A percentile compares a stretch with the other conserved stretches of the same genome.
phyloP scores from a whole-genome alignment of 2,329 filamentous ascomycete genomes.

The Metarhizium guizhouense region DNA sequence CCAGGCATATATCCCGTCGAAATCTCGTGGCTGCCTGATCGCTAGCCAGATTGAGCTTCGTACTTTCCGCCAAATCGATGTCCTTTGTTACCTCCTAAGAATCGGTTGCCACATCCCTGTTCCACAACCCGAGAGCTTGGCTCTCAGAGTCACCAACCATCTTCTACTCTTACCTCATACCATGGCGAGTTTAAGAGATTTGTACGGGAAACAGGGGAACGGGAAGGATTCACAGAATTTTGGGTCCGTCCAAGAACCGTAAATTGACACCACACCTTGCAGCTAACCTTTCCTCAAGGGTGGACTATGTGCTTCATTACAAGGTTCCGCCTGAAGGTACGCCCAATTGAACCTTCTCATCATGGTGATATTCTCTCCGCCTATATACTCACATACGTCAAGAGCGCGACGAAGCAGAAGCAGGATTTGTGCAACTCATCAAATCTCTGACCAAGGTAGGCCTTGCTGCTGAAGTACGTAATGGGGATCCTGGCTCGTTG shows the following conservation, averaged over 20 bases:
- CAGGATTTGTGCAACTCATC: conserved; percentile 70
- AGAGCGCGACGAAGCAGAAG: conserved; percentile 63
- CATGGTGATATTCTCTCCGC: not conserved
- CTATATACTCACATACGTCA: not conserved
- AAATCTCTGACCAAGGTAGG: conserved; percentile 67
- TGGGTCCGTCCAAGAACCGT: conserved; percentile 20
- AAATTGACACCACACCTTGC: not conserved
- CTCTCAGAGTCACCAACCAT: not conserved
- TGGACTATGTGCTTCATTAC: conserved; percentile 85
- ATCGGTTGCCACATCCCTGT: not conserved
- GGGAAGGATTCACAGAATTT: conserved; percentile 27
- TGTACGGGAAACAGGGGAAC: conserved; percentile 21
- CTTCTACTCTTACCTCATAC: not conserved
- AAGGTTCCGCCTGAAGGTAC: conserved; percentile 60
- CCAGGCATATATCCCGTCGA: not conserved
- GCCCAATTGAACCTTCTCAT: conserved; percentile 6
- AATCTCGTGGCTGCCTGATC: not conserved
- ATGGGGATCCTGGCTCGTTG: conserved; percentile 64
- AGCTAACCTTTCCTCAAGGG: conserved; percentile 33
- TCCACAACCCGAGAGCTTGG: not conserved
- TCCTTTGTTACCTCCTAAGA: not conserved
- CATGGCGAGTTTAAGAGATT: conserved; percentile 25
- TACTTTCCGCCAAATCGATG: not conserved
- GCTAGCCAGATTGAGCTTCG: not conserved
- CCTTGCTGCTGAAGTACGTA: conserved; percentile 80